phyloP scores from a whole-genome alignment of 441 rosid species.

The Dalechampia spathulata region DNA sequence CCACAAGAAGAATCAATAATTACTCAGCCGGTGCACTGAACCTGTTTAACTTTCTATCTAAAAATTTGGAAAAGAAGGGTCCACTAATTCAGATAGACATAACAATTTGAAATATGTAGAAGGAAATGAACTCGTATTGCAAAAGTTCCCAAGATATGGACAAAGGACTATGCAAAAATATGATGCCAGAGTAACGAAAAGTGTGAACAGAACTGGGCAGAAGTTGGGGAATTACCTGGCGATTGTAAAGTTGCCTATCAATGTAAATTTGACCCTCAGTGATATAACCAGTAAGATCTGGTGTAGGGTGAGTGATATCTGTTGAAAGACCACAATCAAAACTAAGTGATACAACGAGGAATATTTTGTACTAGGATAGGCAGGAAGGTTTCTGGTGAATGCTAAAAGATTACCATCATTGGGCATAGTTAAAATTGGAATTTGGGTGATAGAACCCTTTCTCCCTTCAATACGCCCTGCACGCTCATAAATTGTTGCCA shows the following conservation, averaged over 20 bases:
- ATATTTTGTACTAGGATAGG: background rate
- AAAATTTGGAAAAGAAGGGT: background rate
- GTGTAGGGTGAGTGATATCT: constrained; percentile 99
- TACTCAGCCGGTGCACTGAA: constrained; percentile 1
- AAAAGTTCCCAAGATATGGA: background rate
- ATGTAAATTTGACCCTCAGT: constrained; percentile 99
- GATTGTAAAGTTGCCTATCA: constrained; percentile 86
- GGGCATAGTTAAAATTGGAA: constrained; percentile 98
- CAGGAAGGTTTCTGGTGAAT: background rate
- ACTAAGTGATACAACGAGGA: background rate
- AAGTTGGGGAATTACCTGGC: constrained; percentile 51
- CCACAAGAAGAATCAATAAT: constrained; percentile 7
- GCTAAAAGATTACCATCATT: constrained; percentile 68
- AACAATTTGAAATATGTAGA: background rate
- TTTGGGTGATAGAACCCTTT: constrained; percentile 98
- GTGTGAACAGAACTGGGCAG: too few species aligned
- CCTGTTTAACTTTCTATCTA: background rate
- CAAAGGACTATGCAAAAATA: background rate
- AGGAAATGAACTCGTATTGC: background rate
- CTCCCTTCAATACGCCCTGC: constrained; percentile 99
- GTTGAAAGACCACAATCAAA: constrained; percentile 12
- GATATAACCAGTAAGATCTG: constrained; percentile 98
- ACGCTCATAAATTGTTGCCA: constrained; percentile 96
- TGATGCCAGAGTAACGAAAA: background rate
- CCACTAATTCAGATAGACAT: background rate